A percentile compares a stretch with the other conserved stretches of the same genome.
Conservation (phyloP, 2,329 filamentous ascomycete species). For the Penicillium sp. region DNA sequence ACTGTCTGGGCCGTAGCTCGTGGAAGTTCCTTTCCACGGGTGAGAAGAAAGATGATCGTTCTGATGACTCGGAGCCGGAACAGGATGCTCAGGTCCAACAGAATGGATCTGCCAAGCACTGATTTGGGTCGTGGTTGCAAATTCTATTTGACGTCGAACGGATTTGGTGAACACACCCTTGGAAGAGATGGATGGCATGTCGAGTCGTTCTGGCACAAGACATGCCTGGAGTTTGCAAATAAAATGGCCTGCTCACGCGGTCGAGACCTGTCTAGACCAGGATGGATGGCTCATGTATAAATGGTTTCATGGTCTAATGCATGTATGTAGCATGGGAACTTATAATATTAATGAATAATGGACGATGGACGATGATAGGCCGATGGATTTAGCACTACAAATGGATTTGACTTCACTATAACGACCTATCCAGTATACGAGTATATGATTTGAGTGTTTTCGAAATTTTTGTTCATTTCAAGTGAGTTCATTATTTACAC, state of each 20-base stretch:
- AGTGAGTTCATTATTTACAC: slow-evolving; percentile 11
- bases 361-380: neutral
- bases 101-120: neutral
- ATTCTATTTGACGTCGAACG: too few relatives aligned
- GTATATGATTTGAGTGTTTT: neutral
- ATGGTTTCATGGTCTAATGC: neutral
- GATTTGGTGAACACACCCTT: neutral
- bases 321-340: neutral
- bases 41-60: slow-evolving; percentile 51
- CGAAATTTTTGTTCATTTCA: slow-evolving; percentile 1
- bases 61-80: slow-evolving; percentile 48
- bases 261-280: neutral
- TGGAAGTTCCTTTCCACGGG: slow-evolving; percentile 34
- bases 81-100: neutral
- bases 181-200: neutral
- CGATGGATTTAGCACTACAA: neutral
- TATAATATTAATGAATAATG: slow-evolving; percentile 1
- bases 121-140: neutral
- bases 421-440: neutral
- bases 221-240: too few relatives aligned
- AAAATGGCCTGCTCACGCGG: too few relatives aligned
- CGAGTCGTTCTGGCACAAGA: neutral
- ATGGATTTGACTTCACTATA: neutral
- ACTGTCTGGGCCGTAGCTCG: slow-evolving; percentile 38
- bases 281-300: neutral